Conservation (phyloP, 169 alveolate genomes). For the Plasmodium gonderi region DNA sequence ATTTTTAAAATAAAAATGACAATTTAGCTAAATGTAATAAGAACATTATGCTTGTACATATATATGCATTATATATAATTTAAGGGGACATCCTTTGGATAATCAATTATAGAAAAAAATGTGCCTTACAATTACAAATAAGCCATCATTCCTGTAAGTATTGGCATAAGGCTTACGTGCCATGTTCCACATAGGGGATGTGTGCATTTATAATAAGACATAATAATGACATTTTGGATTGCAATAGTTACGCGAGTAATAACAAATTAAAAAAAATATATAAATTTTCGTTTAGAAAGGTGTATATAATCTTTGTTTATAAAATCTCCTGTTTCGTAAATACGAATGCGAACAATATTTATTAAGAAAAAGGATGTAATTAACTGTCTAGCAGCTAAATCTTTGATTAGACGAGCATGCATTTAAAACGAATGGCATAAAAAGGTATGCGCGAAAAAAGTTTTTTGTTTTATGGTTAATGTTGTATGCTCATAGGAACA, state of each 20-base stretch:
- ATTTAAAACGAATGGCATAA: not conserved
- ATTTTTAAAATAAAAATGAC: slow-evolving; percentile 2
- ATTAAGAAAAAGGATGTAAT: not conserved
- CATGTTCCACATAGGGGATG: not conserved
- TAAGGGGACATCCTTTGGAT: not conserved
- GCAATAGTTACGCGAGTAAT: not conserved
- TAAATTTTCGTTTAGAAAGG: not conserved
- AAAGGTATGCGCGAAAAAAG: not conserved
- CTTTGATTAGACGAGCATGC: not conserved
- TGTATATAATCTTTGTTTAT: not conserved
- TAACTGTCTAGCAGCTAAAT: not conserved
- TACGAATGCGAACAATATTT: not conserved
- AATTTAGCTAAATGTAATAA: not conserved
- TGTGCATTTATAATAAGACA: not conserved
- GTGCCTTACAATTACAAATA: not conserved
- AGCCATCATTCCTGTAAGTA: not conserved
- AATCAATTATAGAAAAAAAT: not conserved
- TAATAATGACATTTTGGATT: not conserved
- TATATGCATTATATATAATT: not conserved
- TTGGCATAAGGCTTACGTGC: not conserved
- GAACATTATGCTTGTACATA: not conserved
- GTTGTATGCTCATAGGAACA: not conserved
- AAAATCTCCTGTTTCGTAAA: not conserved
- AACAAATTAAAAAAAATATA: not conserved
- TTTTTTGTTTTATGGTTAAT: not conserved